Evolutionary conservation across 2,329 filamentous ascomycete genomes (phyloP), one percentile per base, ranked within the genome.

Genomic region (Fusarium sp.): DNA sequence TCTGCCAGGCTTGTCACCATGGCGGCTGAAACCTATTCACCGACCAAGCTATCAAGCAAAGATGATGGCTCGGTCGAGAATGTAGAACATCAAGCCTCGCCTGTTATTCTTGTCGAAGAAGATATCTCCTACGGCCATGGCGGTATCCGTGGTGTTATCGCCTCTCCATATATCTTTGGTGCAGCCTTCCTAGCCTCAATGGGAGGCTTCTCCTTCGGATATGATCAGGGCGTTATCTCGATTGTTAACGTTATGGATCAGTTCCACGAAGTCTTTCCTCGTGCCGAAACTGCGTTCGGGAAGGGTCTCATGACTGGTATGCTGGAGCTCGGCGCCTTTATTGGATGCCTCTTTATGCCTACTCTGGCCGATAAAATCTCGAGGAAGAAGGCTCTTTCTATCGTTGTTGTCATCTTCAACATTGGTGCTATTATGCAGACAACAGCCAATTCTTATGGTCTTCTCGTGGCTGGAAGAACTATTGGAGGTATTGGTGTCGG

Each of bases 251-350:
- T 81, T 17, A 83, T 83, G 80, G 71, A 75, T 0, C 80, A 83
- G 49, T 84, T 84, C 60, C 76, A 81, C 23, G 54, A 74, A 7
- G 2, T 17, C 1, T 32, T 81, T 50, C 78, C 55, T 4, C 32
- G 7, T 3, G 11, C 81, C 15, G 76, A 73, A 11, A 68, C 77
- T 6, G 75, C 75, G 39, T 79, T 85, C n/a, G 78, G 79, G 11
- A 75, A 78, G 20, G 75, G 74, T 2, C 70, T 83, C 4, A 75
- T 66, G 43, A 77, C 80, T 5, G 78, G 75, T 6, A 82, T 86
- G 65, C 79, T 83, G 54, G 83, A 86, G 65, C 74, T 85, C 14
- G 81, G 86, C 41, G 85, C 84, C 0, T 85, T 83, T 0, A 78
- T 86, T 17, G 83, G 73, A 56, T 23, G 73, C 51, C 52, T 65